Evolutionary conservation across 148 eudicot species (phyloP).

Genomic region (Vaccinium macrocarpon): DNA sequence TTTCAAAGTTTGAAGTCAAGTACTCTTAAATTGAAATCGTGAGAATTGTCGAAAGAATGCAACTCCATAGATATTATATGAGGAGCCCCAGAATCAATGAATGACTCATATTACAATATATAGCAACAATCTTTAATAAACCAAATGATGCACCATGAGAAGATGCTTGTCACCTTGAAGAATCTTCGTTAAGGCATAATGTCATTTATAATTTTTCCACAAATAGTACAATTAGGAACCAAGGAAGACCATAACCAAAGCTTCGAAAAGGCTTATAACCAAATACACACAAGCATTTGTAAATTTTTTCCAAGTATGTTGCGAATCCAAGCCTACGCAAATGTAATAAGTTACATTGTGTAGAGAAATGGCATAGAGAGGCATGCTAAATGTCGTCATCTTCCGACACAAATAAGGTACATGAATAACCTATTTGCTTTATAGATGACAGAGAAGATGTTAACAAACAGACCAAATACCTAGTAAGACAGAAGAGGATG

Average conservation of each 20-base stretch:
- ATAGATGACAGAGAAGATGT: conserved; percentile 31
- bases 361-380: conserved; percentile 10
- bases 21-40: background rate
- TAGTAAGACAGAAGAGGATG: background rate
- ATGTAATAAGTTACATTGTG: conserved; percentile 4
- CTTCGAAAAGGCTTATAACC: background rate
- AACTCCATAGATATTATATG: background rate
- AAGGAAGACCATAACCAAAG: background rate
- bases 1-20: background rate
- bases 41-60: background rate
- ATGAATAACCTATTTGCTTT: conserved; percentile 40
- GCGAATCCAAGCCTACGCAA: conserved; percentile 6
- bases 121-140: too few relatives aligned
- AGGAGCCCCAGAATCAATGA: too few relatives aligned
- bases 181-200: too few relatives aligned
- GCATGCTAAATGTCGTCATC: conserved; percentile 32
- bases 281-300: background rate
- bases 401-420: conserved; percentile 46
- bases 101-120: too few relatives aligned
- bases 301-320: background rate
- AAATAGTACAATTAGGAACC: background rate
- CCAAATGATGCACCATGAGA: too few relatives aligned
- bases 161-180: too few relatives aligned
- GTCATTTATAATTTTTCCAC: background rate
- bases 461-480: background rate